Evolutionary conservation across 208 protist species (phyloP).

Genomic region (Acanthamoeba royreba): DNA sequence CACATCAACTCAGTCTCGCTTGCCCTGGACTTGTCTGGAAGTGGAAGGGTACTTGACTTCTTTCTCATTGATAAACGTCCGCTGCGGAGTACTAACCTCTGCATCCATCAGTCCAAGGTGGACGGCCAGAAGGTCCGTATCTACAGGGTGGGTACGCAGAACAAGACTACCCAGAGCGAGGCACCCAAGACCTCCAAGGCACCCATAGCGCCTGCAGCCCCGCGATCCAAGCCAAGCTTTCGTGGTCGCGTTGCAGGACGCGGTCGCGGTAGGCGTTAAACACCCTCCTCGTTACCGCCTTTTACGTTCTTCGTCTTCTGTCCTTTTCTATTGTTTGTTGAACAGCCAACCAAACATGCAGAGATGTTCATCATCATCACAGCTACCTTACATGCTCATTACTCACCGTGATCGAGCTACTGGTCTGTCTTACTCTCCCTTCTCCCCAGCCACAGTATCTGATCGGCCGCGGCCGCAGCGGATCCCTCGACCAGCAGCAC

Average conservation of each 20-base stretch:
- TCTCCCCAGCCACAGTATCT: too few species aligned
- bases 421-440: too few species aligned
- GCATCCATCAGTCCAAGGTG: background rate
- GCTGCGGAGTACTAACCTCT: background rate
- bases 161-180: constrained; percentile 1
- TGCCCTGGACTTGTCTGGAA: background rate
- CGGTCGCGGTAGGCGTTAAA: background rate
- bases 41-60: background rate
- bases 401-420: too few species aligned
- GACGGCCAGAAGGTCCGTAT: constrained; percentile 3
- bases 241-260: background rate
- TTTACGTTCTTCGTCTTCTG: background rate
- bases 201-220: background rate
- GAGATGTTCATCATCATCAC: too few species aligned
- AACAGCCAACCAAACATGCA: background rate
- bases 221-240: background rate
- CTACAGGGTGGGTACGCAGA: background rate
- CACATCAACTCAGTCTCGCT: constrained; percentile 26
- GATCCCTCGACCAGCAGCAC: background rate
- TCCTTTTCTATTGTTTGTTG: background rate
- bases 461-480: background rate
- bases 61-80: background rate
- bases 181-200: background rate
- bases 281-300: too few species aligned
- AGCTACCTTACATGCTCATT: too few species aligned